phyloP scores from a whole-genome alignment of 2,329 filamentous ascomycete species.

The Stachybotrys elegans region DNA sequence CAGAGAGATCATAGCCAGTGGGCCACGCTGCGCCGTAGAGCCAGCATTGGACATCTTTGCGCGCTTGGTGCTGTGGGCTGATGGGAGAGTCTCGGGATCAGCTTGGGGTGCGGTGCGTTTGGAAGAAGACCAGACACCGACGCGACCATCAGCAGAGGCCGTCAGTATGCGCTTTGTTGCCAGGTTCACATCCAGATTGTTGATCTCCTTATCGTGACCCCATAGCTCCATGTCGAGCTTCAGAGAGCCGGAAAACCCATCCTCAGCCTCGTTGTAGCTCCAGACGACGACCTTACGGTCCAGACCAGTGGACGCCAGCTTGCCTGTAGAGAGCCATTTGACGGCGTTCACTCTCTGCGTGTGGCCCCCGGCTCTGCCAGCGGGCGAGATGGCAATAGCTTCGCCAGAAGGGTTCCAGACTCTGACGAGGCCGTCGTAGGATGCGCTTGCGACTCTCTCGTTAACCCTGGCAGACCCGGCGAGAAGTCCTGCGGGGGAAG shows the following conservation, averaged over 20 bases:
- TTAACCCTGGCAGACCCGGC: conserved; percentile 26
- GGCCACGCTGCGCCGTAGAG: conserved; percentile 65
- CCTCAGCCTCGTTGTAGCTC: conserved; percentile 71
- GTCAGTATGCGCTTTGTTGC: conserved; percentile 75
- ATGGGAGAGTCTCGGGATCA: conserved; percentile 63
- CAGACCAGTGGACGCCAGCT: conserved; percentile 76
- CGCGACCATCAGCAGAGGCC: conserved; percentile 73
- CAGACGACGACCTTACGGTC: conserved; percentile 85
- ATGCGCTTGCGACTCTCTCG: conserved; percentile 75
- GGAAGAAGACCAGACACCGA: conserved; percentile 86
- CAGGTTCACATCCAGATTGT: conserved; percentile 69
- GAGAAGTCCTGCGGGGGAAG: conserved; percentile 52
- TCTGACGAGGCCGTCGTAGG: conserved; percentile 83
- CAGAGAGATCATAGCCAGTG: conserved; percentile 66
- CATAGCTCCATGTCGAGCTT: conserved; percentile 76
- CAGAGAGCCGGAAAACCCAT: conserved; percentile 56
- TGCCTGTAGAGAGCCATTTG: conserved; percentile 72
- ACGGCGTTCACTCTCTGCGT: conserved; percentile 74
- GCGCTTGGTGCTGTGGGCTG: conserved; percentile 66
- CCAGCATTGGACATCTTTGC: conserved; percentile 54
- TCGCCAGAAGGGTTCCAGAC: conserved; percentile 90
- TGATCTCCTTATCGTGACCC: conserved; percentile 71
- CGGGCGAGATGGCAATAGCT: conserved; percentile 69
- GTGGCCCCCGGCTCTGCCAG: conserved; percentile 65
- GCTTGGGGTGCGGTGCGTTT: conserved; percentile 72